phyloP scores from a whole-genome alignment of 2,329 filamentous ascomycete genomes.

The Cytospora piceicola region DNA sequence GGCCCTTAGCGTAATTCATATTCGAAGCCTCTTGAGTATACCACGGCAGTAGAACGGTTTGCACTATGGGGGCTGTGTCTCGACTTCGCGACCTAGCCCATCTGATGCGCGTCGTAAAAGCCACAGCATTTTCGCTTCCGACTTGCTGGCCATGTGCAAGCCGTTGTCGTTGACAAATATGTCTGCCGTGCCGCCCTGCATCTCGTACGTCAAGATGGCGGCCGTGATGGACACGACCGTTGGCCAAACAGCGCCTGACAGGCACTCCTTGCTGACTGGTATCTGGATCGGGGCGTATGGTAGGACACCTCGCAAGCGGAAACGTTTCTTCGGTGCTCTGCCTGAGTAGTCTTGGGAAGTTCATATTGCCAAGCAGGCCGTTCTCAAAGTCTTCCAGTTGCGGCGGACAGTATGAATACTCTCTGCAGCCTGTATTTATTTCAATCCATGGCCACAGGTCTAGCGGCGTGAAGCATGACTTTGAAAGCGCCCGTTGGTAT shows the following conservation, averaged over 20 bases:
- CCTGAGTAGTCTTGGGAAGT: constrained; percentile 82
- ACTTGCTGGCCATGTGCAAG: constrained; percentile 62
- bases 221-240: constrained; percentile 79
- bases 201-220: constrained; percentile 76
- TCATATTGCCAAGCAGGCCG: constrained; percentile 43
- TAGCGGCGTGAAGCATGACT: constrained; percentile 44
- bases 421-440: constrained; percentile 45
- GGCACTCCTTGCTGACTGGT: constrained; percentile 86
- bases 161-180: constrained; percentile 79
- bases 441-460: constrained; percentile 46
- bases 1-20: constrained; percentile 72
- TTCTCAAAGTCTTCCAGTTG: constrained; percentile 42
- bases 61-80: constrained; percentile 63
- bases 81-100: constrained; percentile 70
- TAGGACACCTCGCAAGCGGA: constrained; percentile 50
- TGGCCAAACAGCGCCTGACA: constrained; percentile 73
- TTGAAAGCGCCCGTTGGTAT: constrained; percentile 63
- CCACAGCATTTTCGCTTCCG: constrained; percentile 47
- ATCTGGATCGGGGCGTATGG: constrained; percentile 84
- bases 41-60: constrained; percentile 59
- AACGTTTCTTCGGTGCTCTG: constrained; percentile 64
- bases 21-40: constrained; percentile 73
- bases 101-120: constrained; percentile 70
- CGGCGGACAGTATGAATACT: constrained; percentile 45
- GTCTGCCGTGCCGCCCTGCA: constrained; percentile 76